Percentiles rank a stretch among this genome's conserved stretches.
phyloP scores from a whole-genome alignment of 1,284 basidiomycete genomes.

The Boletus hoseneyae region DNA sequence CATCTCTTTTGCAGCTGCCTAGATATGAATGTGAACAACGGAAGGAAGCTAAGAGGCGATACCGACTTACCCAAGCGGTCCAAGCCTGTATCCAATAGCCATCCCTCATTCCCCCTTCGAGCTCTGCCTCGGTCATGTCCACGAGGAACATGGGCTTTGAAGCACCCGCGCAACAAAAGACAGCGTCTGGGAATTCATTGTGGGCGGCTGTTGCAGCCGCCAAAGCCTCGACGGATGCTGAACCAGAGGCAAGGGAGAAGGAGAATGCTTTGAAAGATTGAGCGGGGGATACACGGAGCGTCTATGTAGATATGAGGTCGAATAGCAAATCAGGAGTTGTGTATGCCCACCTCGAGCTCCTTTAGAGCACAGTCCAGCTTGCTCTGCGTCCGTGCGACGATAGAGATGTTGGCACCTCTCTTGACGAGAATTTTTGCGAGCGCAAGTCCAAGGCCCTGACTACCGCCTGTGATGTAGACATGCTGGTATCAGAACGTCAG shows the following conservation, averaged over 20 bases:
- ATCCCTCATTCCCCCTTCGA: conserved; percentile 52
- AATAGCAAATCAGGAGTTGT: not conserved
- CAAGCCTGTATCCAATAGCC: conserved; percentile 74
- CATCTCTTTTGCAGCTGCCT: conserved; percentile 77
- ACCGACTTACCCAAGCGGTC: conserved; percentile 65
- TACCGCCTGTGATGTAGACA: conserved; percentile 32
- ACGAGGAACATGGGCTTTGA: conserved; percentile 61
- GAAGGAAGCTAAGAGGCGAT: not conserved
- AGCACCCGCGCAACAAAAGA: conserved; percentile 70
- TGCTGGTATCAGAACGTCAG: conserved; percentile 19
- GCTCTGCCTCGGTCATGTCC: conserved; percentile 51
- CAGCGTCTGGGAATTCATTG: conserved; percentile 54
- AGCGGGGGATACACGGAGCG: conserved; percentile 36
- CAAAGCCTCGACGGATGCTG: conserved; percentile 48
- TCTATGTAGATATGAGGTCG: conserved; percentile 15
- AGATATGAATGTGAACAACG: not conserved
- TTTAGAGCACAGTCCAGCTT: conserved; percentile 52
- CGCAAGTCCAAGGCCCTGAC: conserved; percentile 61
- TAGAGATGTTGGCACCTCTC: conserved; percentile 67
- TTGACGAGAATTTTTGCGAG: conserved; percentile 59
- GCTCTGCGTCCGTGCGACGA: conserved; percentile 61
- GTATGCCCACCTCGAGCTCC: conserved; percentile 48
- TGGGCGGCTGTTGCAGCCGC: conserved; percentile 45
- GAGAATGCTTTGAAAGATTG: conserved; percentile 54
- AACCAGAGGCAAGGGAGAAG: conserved; percentile 47